Evolutionary conservation across 164 flowering plant species (phyloP), one percentile per base, ranked within the genome.

Genomic region (Magnolia officinalis): DNA sequence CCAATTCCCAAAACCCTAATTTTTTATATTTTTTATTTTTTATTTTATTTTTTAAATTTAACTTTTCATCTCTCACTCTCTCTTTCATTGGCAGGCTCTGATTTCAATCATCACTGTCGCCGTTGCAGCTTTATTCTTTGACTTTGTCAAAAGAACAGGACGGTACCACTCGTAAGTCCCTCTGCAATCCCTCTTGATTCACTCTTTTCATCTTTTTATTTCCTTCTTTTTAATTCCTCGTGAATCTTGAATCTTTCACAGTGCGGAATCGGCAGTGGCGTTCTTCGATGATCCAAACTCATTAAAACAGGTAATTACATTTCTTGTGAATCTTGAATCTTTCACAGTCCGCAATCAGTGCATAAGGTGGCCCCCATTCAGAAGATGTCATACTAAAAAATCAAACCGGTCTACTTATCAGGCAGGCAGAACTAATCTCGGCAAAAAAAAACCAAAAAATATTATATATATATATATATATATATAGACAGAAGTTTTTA

Each of bases 261-360:
- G 21, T 50, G 76, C 45, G 9, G 76, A 50, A 49, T 20, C 70
- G 24, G n/a, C 70, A 0, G 58, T 19, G 49, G 31, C 59, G 2
- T 65, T 74, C 71, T 74, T 74, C 1, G 70, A 74, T 50, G 76
- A 74, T 74, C 76, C 76, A 14, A 74, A 50, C 65, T 74, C 76
- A 16, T 50, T 66, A 9, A 74, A 74, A 74, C 76, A 18, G 69
- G 76, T 65, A 21, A 64, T 24, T 49, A n/a, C 68, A 66, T 66
- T 64, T 24, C 18, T 55, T 16, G 13, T 52, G 59, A 9, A 9
- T 52, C 59, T 52, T 52, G 13, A 52, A 26, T 26, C 29, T 26
- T 26, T 26, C 29, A 26, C 29, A 26, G 29, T 26, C 2, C 29
- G 29, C 2, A 26, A 26, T 52, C 13, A 16, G 61, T 55, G 18